phyloP scores from a whole-genome alignment of 2,329 filamentous ascomycete species.

The Albifimbria verrucaria region DNA sequence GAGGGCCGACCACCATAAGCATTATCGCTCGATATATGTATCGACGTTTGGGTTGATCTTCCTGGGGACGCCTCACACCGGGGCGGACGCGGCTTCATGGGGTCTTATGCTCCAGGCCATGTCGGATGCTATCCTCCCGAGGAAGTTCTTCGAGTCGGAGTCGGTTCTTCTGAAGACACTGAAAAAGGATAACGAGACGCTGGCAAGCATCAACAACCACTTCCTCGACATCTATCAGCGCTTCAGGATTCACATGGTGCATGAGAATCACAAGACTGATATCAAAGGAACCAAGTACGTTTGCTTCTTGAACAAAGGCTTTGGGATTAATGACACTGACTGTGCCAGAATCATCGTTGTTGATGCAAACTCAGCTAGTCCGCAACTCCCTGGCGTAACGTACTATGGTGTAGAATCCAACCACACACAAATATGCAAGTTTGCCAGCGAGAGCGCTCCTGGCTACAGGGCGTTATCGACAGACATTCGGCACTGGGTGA shows the following conservation, averaged over 20 bases:
- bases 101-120: constrained; percentile 65
- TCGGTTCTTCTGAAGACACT: constrained; percentile 66
- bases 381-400: constrained; percentile 64
- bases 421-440: constrained; percentile 73
- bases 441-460: constrained; percentile 58
- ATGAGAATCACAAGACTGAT: constrained; percentile 71
- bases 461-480: constrained; percentile 57
- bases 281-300: constrained; percentile 56
- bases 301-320: neutral
- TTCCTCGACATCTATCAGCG: constrained; percentile 69
- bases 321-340: constrained; percentile 4
- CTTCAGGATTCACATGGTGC: constrained; percentile 73
- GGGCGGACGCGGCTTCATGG: constrained; percentile 67
- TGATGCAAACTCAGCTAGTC: constrained; percentile 66
- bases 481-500: constrained; percentile 48
- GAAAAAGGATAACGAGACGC: constrained; percentile 69
- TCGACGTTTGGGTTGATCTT: constrained; percentile 77
- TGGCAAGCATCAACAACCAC: constrained; percentile 70
- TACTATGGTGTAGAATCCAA: constrained; percentile 73
- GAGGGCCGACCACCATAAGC: constrained; percentile 55
- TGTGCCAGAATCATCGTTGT: constrained; percentile 55
- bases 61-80: constrained; percentile 72
- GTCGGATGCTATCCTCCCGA: constrained; percentile 61
- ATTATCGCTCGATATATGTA: constrained; percentile 65
- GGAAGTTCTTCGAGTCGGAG: constrained; percentile 64